A percentile compares a stretch with the other conserved stretches of the same genome.
Conservation (phyloP, 371 early-diverging fungal genomes). For the Circinella umbellata region DNA sequence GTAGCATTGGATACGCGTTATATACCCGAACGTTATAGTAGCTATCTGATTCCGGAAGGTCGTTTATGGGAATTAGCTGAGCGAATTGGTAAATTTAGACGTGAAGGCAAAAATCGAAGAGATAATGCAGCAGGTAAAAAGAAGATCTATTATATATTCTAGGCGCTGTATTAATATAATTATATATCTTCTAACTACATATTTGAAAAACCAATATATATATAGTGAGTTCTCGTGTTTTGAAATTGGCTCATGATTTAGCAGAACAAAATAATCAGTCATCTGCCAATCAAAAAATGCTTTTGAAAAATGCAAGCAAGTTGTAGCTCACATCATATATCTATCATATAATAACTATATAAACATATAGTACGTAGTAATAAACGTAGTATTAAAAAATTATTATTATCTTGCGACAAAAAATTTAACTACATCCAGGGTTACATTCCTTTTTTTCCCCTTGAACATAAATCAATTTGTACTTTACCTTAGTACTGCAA, state of each 20-base stretch:
- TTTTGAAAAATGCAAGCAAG: constrained; percentile 15
- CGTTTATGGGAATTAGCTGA: constrained; percentile 84
- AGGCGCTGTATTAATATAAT: not conserved
- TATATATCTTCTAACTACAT: not conserved
- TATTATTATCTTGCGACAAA: too few species aligned
- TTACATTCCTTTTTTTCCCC: too few species aligned
- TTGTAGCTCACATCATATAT: not conserved
- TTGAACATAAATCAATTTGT: too few species aligned
- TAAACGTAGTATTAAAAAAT: too few species aligned
- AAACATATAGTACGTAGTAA: too few species aligned
- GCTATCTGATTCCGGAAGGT: constrained; percentile 61
- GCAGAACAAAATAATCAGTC: constrained; percentile 30
- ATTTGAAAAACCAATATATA: too few species aligned
- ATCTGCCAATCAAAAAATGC: constrained; percentile 26
- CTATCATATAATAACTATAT: too few species aligned
- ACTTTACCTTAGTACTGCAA: too few species aligned
- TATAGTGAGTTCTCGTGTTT: constrained; percentile 39
- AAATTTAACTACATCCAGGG: too few species aligned
- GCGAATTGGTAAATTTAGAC: constrained; percentile 79
- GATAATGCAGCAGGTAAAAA: constrained; percentile 79
- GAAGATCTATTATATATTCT: too few species aligned
- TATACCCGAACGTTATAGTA: constrained; percentile 58
- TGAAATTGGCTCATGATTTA: constrained; percentile 33
- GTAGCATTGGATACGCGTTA: constrained; percentile 59
- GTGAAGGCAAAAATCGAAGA: constrained; percentile 89